Base-by-base conservation (phyloP, 2,329 filamentous ascomycete species). In the Fusarium siculi region DNA sequence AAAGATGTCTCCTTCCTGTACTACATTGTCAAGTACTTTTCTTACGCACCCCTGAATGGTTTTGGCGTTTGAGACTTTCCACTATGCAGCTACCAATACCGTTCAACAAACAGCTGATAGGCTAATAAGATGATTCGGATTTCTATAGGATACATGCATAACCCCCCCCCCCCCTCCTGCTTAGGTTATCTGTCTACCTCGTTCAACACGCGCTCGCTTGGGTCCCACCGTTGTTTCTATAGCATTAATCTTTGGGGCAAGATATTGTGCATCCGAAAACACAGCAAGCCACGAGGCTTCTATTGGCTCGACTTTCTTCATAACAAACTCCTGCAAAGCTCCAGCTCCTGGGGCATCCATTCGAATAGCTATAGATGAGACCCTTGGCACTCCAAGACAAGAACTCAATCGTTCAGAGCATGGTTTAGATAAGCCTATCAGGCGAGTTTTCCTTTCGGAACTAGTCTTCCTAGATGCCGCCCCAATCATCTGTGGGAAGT, bases 381-480 rank as follows among this genome's bases (percentile, higher is more conserved):
- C 90, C 39, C 91, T 86, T 2, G 90, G 89, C 15, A 93, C 84
- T 4, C 88, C 88, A 7, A 94, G 83, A 25, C 85, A 85, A 36
- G 82, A 80, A 53, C 88, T 88, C 21, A 94, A 81, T 18, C 86
- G 86, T 21, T 88, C 83, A 50, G 91, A 91, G 55, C 87, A 88
- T 2, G 87, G 82, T 58, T 87, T 89, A 1, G 91, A 90, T 52
- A 94, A 86, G 2, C 89, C 87, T 5, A 94, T 85, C 5, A 94
- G 84, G 28, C 88, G 86, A 15, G 87, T 88, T 7, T 85, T 81
- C 4, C 83, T 77, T 28, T 81, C 80, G 9, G 71, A 56, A 2
- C 83, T 80, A 52, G 81, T 73, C 9, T 81, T 80, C 34, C 81
- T 83, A 2, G 88, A 88, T 21, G 90, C 84, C 30, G 84, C 83